Base-by-base conservation (phyloP, 1,284 basidiomycete genomes). In the Entoloma clypeatum region DNA sequence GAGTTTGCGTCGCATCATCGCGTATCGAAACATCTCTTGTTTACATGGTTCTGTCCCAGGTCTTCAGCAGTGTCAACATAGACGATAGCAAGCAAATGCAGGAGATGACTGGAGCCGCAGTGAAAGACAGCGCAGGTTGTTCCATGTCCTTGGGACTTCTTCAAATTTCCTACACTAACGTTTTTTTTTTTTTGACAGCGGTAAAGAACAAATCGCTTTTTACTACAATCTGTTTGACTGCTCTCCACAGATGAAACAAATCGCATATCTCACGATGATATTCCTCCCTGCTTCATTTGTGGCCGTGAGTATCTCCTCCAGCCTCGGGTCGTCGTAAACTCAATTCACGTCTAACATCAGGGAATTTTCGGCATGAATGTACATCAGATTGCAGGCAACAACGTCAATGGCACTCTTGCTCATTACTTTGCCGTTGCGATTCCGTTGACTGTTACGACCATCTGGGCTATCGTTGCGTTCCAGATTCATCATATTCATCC, bases 241-340 rank as follows among this genome's bases (percentile, higher is more conserved):
- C 26, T 13, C 14, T 27, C 26, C n/a, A n/a, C n/a, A 65, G 5
- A 76, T 76, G 71, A 77, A 75, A 51, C 76, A 74, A 35, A 59
- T 63, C 17, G 65, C 72, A 0, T 73, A 74, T 48, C 55, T 78
- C 6, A 74, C 75, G 3, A 77, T 75, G 70, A 46, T 77, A 19
- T 78, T 76, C 52, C 59, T 78, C 2, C 75, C 76, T 5, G 69
- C 72, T 1, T 68, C 68, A 11, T 73, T 78, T 41, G 56, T 70
- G 26, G 67, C 74, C 1, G 73, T 74, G 50, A 55, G 73, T 60
- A 24, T 7, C 13, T 10, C 17, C 13, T 30, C 7, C 10, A n/a
- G 10, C 4, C 16, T 14, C 22, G 16, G 4, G 8, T 5, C 17
- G 25, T 14, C 9, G 3, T 21, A 25, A 14, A 22, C 18, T n/a